Evolutionary conservation across 2,329 filamentous ascomycete species (phyloP).

Genomic region (Aspergillus brunneoviolaceus): DNA sequence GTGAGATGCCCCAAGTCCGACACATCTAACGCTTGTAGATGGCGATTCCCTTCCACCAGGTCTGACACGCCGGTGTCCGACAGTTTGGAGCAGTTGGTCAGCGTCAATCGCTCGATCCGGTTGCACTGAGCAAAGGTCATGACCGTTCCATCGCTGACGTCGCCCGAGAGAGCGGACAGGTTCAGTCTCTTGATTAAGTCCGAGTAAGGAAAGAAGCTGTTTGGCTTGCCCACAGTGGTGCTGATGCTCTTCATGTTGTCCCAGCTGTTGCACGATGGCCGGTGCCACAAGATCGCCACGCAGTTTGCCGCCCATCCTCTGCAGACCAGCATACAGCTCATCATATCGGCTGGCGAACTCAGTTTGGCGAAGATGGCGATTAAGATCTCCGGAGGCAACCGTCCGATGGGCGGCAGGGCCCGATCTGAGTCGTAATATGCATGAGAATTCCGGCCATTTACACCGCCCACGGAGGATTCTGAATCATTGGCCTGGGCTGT

Average conservation of each 20-base stretch:
- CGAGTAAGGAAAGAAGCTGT: slow-evolving; percentile 85
- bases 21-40: slow-evolving; percentile 85
- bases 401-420: slow-evolving; percentile 64
- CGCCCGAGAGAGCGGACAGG: slow-evolving; percentile 71
- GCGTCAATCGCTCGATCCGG: slow-evolving; percentile 84
- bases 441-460: slow-evolving; percentile 72
- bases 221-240: slow-evolving; percentile 66
- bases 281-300: slow-evolving; percentile 91
- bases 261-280: slow-evolving; percentile 88
- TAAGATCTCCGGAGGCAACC: slow-evolving; percentile 89
- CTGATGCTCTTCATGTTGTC: slow-evolving; percentile 77
- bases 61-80: slow-evolving; percentile 80
- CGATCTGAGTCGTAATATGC: slow-evolving; percentile 52
- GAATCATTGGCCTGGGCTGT: slow-evolving; percentile 82
- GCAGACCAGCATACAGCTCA: slow-evolving; percentile 90
- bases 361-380: slow-evolving; percentile 90
- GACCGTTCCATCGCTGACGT: slow-evolving; percentile 87
- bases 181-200: slow-evolving; percentile 92
- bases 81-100: slow-evolving; percentile 83
- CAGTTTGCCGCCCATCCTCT: slow-evolving; percentile 90
- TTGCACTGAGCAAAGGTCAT: slow-evolving; percentile 80
- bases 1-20: slow-evolving; percentile 79
- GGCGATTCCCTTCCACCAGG: slow-evolving; percentile 74
- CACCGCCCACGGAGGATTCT: slow-evolving; percentile 82
- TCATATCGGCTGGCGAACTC: slow-evolving; percentile 70